Base-by-base conservation (phyloP, 2,329 filamentous ascomycete species). In the Stachybotrys elegans region DNA sequence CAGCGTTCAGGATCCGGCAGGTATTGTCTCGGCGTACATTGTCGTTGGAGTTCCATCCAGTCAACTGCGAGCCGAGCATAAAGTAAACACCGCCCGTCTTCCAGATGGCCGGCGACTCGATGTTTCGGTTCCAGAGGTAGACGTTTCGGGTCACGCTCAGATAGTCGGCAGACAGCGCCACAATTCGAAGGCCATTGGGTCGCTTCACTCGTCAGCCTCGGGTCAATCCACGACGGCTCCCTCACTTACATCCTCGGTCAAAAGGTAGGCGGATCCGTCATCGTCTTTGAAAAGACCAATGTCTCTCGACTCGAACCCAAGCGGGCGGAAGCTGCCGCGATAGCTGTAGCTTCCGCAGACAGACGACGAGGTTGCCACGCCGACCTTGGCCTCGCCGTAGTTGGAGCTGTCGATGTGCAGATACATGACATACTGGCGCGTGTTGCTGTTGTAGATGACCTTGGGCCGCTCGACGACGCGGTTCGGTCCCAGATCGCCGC, bases 381-480 rank as follows among this genome's bases (percentile, higher is more conserved):
- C 83, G 2, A 81, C 78, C 44, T 76, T 78, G 1, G 83, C 83
- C 27, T 84, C 81, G 2, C 69, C 71, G 51, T 86, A 86, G 55
- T 71, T 71, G 22, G 67, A 67, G 44, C 66, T 72, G 55, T 87
- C 83, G 40, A 85, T 83, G 55, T 86, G 83, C 68, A 86, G 71
- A 68, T 79, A 86, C 59, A 86, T 64, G n/a, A 86, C 81, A 59
- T 82, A 87, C 50, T 81, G 78, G 6, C 60, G 53, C 0, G 81
- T 85, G n/a, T 66, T 63, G 13, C 79, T 75, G 50, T 86, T 86
- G 65, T 78, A 84, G 5, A 86, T 73, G 4, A 86, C 74, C 61
- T 86, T 86, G 3, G 83, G 83, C 17, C 83, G 66, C 60, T 86
- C 83, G 3, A 86, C 76, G 11, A 86, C 71, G 3, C 81, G 73